Conservation (phyloP, 768 basidiomycete genomes). For the Gautieria morchelliformis region DNA sequence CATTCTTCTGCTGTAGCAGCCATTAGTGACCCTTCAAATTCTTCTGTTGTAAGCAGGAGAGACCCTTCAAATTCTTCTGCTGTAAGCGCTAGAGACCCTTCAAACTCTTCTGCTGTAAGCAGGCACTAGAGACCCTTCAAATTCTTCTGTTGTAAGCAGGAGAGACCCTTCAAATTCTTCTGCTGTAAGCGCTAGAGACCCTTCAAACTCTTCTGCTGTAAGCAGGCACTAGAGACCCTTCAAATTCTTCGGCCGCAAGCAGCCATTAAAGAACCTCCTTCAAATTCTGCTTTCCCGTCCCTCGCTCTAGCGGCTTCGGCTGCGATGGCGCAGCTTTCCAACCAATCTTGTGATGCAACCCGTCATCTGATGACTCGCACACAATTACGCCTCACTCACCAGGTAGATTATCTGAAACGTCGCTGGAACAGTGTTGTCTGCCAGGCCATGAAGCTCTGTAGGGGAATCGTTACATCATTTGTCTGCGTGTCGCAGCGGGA, state of each 20-base stretch:
- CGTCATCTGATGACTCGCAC: neutral
- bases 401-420: constrained; percentile 96
- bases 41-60: no score
- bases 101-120: no score
- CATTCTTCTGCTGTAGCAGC: no score
- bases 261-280: constrained; percentile 43
- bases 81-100: no score
- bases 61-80: no score
- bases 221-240: no score
- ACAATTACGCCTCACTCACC: constrained; percentile 27
- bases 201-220: no score
- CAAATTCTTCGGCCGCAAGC: constrained; percentile 7
- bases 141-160: no score
- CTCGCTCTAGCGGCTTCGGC: constrained; percentile 55
- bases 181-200: no score
- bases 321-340: constrained; percentile 71
- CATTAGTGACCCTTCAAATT: no score
- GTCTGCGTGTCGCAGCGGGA: neutral
- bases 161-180: no score
- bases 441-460: constrained; percentile 73
- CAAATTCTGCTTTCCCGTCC: constrained; percentile 49
- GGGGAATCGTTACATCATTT: neutral
- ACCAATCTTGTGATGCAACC: constrained; percentile 46
- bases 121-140: no score
- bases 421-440: constrained; percentile 80